Conservation (phyloP, 306 rosid genomes). For the Chamaecrista fasciculata region DNA sequence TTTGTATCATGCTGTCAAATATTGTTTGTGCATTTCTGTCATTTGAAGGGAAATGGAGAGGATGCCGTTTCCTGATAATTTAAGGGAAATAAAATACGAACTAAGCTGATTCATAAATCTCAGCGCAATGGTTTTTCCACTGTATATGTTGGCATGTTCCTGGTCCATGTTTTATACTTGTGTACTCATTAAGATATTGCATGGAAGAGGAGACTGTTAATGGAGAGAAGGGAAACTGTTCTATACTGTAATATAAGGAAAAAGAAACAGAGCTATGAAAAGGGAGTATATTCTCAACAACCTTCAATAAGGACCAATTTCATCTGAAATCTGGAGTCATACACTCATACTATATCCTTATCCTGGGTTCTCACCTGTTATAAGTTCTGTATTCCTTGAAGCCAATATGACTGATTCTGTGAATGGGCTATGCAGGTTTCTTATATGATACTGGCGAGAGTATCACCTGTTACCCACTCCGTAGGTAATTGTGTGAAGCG, state of each 20-base stretch:
- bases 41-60: background rate
- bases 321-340: background rate
- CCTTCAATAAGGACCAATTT: background rate
- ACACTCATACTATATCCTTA: background rate
- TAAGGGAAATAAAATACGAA: background rate
- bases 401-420: conserved; percentile 17
- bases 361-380: background rate
- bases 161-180: background rate
- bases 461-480: conserved; percentile 95
- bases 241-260: background rate
- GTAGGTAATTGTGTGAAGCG: conserved; percentile 93
- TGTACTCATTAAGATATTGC: background rate
- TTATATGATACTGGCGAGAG: conserved; percentile 89
- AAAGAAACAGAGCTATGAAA: conserved; percentile 1
- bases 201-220: background rate
- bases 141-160: background rate
- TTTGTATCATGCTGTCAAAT: background rate
- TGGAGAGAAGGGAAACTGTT: background rate
- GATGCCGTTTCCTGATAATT: background rate
- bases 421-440: conserved; percentile 66
- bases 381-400: background rate
- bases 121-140: background rate
- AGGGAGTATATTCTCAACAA: background rate
- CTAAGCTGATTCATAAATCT: background rate
- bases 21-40: background rate